Percentiles rank a stretch among this genome's conserved stretches.
Evolutionary conservation across 2,329 filamentous ascomycete genomes (phyloP).

Genomic region (Stenocarpella maydis): DNA sequence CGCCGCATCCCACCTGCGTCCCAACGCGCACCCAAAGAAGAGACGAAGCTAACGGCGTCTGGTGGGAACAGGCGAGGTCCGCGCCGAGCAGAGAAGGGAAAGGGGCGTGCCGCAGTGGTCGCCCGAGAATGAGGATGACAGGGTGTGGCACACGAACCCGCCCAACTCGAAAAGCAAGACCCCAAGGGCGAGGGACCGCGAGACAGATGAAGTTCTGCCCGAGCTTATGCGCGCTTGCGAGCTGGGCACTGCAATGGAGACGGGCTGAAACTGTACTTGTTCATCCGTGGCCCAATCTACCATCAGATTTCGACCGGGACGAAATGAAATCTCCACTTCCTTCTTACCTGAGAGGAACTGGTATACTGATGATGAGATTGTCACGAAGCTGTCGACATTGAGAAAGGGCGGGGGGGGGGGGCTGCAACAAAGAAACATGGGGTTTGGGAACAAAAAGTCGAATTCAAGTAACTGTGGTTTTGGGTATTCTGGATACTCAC

Average conservation of each 20-base stretch:
- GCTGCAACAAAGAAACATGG: neutral
- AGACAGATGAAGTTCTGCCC: neutral
- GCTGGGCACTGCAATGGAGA: neutral
- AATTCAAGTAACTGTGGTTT: conserved; percentile 4
- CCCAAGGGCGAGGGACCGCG: neutral
- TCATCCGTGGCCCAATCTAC: neutral
- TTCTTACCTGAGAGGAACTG: neutral
- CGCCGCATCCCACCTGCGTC: no score
- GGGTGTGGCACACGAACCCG: conserved; percentile 27
- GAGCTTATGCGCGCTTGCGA: conserved; percentile 16
- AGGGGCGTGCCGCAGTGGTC: conserved; percentile 31
- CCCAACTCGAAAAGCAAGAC: conserved; percentile 10
- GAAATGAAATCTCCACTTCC: neutral
- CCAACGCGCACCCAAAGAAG: neutral
- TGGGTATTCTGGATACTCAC: conserved; percentile 18
- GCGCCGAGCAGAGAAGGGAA: conserved; percentile 31
- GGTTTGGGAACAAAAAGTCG: conserved; percentile 2
- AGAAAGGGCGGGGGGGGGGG: neutral
- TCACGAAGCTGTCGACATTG: no score
- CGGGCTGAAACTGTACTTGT: neutral
- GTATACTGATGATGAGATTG: no score
- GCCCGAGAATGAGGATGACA: conserved; percentile 30
- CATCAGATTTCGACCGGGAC: neutral
- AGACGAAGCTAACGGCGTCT: neutral
- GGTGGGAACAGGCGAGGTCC: conserved; percentile 23